Base-by-base conservation (phyloP, 2,329 filamentous ascomycete genomes). In the Diaporthe capsici region DNA sequence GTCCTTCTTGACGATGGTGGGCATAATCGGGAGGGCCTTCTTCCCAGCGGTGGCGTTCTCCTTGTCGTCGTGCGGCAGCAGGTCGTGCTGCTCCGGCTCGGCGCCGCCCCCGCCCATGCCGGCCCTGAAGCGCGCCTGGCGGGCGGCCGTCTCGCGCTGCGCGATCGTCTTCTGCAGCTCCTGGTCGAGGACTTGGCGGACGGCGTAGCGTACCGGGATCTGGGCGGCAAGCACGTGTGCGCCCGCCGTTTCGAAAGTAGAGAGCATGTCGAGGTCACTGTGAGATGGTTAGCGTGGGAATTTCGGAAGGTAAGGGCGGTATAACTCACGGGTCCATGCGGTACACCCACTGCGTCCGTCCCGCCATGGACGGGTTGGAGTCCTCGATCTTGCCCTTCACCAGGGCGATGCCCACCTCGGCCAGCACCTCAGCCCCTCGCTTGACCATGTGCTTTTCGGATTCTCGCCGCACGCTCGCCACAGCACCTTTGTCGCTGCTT, bases 111-210 rank as follows among this genome's bases (percentile, higher is more conserved):
- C 80, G 82, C 79, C 84, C 79, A 82, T 85, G 79, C 87, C 90
- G n/a, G 87, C 91, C 57, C 84, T 86, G 82, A 92, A 93, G 4
- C 93, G 89, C 12, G 92, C 91, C 80, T 94, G 91, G 2, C 94
- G 88, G 0, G 92, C 89, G 5, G 91, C 89, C 76, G 91, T 91
- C 68, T 94, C 93, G 20, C 93, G 92, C 47, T 92, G 86, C 42
- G 90, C 86, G 17, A 93, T 90, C 65, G 95, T 93, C 81, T 94
- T 95, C 76, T 91, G 91, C 80, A 96, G 94, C 83, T 98, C 96
- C 82, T 97, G 95, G 81, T 98, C 95, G 1, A 99, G 89, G 12
- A 98, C 96, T 83, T 98, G 96, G 31, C 97, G 92, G 8, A 99
- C 93, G 1, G 96, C 96, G 81, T 95, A 99, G n/a, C 97, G 91